These are phyloP conservation scores for Sporormia fimetaria DNA, from an alignment of 495 filamentous ascomycete genomes.

Conservation along the genomic window DNA sequence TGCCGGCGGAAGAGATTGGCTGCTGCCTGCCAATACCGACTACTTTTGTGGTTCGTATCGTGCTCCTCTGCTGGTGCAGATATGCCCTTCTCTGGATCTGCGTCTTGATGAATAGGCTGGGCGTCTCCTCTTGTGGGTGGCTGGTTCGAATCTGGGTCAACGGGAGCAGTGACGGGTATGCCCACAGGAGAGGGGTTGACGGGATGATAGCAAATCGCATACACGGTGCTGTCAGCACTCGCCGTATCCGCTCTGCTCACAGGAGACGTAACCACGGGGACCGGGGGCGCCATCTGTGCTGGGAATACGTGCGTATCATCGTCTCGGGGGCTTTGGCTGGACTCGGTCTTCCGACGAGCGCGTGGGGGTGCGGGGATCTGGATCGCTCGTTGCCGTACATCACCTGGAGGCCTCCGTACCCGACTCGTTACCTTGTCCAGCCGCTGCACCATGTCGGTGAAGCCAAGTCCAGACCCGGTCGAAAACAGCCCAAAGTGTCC, in stretches of 20 bases:
- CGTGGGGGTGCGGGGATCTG: constrained; percentile 24
- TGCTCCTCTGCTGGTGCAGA: constrained; percentile 4
- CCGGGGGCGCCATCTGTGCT: constrained; percentile 44
- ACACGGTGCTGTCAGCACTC: constrained; percentile 71
- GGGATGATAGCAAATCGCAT: constrained; percentile 74
- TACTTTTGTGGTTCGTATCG: not conserved
- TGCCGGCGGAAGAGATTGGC: constrained; percentile 45
- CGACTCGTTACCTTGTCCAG: constrained; percentile 8
- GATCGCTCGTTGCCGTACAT: constrained; percentile 25
- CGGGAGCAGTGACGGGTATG: too few species aligned
- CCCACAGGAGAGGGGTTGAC: constrained; percentile 56
- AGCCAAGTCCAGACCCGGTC: constrained; percentile 23
- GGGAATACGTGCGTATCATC: constrained; percentile 17
- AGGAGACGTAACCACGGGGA: constrained; percentile 54
- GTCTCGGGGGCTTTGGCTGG: not conserved
- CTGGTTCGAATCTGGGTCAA: not conserved
- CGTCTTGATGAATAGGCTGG: too few species aligned
- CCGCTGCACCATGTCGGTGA: constrained; percentile 30
- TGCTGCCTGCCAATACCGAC: constrained; percentile 38
- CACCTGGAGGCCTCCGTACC: constrained; percentile 17
- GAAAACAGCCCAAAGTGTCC: constrained; percentile 5
- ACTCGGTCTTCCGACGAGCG: constrained; percentile 28
- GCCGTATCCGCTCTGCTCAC: constrained; percentile 68
- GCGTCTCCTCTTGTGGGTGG: too few species aligned
- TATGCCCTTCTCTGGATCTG: constrained; percentile 22